phyloP scores from a whole-genome alignment of 495 filamentous ascomycete genomes.

The Talaromyces trachyspermus region DNA sequence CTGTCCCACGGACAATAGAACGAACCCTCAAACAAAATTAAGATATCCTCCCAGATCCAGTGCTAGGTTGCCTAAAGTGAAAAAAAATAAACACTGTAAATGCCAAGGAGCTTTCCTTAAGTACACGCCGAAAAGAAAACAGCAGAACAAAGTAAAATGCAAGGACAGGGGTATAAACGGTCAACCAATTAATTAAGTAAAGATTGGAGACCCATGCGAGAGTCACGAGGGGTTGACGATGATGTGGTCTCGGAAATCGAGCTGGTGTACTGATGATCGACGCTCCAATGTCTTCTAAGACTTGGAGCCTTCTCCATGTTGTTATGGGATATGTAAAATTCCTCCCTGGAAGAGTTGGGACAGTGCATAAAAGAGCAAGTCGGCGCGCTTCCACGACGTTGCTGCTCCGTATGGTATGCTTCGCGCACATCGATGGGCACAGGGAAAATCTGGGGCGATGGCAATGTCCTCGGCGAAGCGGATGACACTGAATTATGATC shows the following conservation, averaged over 20 bases:
- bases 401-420: slow-evolving; percentile 15
- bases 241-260: not conserved
- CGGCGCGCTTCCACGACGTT: slow-evolving; percentile 5
- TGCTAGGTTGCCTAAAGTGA: not conserved
- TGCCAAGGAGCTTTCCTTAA: not conserved
- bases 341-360: not conserved
- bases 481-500: slow-evolving; percentile 61
- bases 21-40: not conserved
- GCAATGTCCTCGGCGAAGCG: slow-evolving; percentile 40
- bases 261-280: slow-evolving; percentile 5
- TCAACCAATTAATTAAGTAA: slow-evolving; percentile 10
- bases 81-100: not conserved
- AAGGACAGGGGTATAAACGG: not conserved
- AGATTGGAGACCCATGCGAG: slow-evolving; percentile 34
- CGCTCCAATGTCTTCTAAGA: not conserved
- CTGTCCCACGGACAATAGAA: too few species aligned
- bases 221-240: slow-evolving; percentile 21
- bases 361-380: not conserved
- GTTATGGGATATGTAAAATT: not conserved
- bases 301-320: not conserved
- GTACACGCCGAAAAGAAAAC: not conserved
- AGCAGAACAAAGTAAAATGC: not conserved
- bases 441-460: slow-evolving; percentile 36
- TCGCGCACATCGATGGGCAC: slow-evolving; percentile 27
- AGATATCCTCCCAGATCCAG: not conserved